These are phyloP conservation scores for Malus sieversii DNA, from an alignment of 306 rosid species.

Conservation along the genomic window DNA sequence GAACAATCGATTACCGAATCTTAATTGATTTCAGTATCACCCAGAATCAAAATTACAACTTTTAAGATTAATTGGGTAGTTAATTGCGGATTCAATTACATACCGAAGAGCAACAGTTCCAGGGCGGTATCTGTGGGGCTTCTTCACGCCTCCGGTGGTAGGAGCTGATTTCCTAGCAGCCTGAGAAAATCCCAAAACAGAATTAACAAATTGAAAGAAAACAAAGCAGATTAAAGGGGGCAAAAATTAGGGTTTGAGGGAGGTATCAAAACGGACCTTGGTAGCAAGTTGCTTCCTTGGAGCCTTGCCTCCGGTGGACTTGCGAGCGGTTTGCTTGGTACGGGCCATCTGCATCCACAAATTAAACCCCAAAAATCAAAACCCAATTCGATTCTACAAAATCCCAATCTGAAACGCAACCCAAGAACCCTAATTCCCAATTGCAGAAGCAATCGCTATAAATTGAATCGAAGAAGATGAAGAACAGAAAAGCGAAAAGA, in stretches of 20 bases:
- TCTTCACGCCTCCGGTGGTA: constrained; percentile 49
- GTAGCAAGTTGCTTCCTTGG: constrained; percentile 40
- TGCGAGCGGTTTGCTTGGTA: constrained; percentile 40
- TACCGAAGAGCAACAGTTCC: constrained; percentile 48
- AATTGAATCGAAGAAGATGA: background rate
- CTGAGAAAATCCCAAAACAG: constrained; percentile 4
- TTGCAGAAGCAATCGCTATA: background rate
- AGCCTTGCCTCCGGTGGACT: constrained; percentile 38
- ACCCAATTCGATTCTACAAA: background rate
- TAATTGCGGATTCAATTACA: background rate
- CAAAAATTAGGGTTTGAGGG: background rate
- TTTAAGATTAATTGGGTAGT: no score
- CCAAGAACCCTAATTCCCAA: background rate
- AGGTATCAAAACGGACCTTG: constrained; percentile 2
- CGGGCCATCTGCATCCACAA: constrained; percentile 33
- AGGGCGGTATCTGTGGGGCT: constrained; percentile 47
- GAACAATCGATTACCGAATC: background rate
- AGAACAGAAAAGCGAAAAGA: background rate
- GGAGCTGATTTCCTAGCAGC: constrained; percentile 50
- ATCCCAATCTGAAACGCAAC: background rate
- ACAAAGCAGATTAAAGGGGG: background rate
- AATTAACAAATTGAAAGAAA: background rate
- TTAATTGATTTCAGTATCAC: background rate
- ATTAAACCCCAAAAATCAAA: background rate
- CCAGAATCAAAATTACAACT: background rate